These are phyloP conservation scores for Modicella reniformis DNA, from an alignment of 371 early-diverging fungal genomes.

Conservation along the genomic window DNA sequence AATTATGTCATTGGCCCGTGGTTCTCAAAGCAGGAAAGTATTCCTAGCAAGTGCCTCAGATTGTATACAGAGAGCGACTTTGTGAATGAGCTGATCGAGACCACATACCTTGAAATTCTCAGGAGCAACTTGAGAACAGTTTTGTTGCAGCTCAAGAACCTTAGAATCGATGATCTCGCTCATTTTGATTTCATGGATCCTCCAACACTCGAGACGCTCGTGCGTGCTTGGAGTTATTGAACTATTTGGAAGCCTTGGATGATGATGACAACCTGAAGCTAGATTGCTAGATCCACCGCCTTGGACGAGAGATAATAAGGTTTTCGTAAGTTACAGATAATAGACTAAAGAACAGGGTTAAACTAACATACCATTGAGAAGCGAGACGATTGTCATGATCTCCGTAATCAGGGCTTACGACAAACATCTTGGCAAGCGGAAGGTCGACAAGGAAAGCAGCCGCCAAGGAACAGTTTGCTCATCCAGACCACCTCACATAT, in stretches of 20 bases:
- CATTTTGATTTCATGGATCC: slow-evolving; percentile 97
- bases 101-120: slow-evolving; percentile 94
- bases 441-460: neutral
- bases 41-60: slow-evolving; percentile 92
- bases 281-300: neutral
- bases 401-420: too few species aligned
- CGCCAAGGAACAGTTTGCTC: neutral
- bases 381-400: too few species aligned
- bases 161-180: slow-evolving; percentile 90
- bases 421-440: neutral
- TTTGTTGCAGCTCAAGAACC: slow-evolving; percentile 88
- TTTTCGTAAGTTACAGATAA: neutral
- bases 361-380: too few species aligned
- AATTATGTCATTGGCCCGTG: slow-evolving; percentile 98
- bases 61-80: slow-evolving; percentile 94
- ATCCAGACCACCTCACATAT: neutral
- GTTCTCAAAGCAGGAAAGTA: slow-evolving; percentile 95
- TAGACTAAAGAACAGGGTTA: too few species aligned
- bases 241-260: slow-evolving; percentile 90
- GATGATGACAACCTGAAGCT: slow-evolving; percentile 81
- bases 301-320: too few species aligned
- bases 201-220: slow-evolving; percentile 76
- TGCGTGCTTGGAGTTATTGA: slow-evolving; percentile 91
- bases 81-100: slow-evolving; percentile 78
- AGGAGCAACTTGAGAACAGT: slow-evolving; percentile 92